Base-by-base conservation (phyloP, 305 asterid species). In the Fraxinus baroniana region DNA sequence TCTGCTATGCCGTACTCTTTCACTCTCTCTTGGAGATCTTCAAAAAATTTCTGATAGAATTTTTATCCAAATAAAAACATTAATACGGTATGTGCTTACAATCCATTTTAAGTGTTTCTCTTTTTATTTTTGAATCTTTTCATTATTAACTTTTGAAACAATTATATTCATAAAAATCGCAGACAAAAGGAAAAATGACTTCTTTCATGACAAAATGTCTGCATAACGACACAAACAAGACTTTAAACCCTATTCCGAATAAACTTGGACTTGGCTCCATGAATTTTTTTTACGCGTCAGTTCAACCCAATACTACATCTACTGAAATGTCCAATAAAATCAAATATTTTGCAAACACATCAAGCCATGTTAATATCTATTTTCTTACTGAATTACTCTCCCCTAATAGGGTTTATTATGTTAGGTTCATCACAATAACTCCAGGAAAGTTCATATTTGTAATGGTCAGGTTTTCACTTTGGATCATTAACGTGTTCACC, bases 1-100 rank as follows among this genome's bases (percentile, higher is more conserved):
- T 92, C 97, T 36, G 94, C 46, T 87, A 95, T 94, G 22, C 93
- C 90, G 6, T 94, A 91, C 81, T 92, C 95, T 62, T 83, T 74
- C 64, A 84, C 92, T 87, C 90, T 90, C 75, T 86, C 90, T 86
- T 94, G 94, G 57, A 95, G 94, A 90, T 91, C 96, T 24, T 86
- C 83, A 74, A 95, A 95, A 85, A 95, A 94, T 62, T 87, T 82
- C 99, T 95, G 92, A 26, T 7, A 32, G 15, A 72, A 33, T 72
- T 72, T 72, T 72, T 35, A 72, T 18, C 76, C 76, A 17, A 72
- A 33, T 72, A 32, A 33, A 13, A 15, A 13, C 24, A 15, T 33
- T 72, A 71, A 7, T 72, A 33, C 2, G 26, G 20, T 17, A 72
- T 33, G 32, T 62, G 30, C 32, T 62, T 62, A 9, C 32, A 62